Percentiles rank a stretch among this genome's conserved stretches.
These are phyloP conservation scores for Umbellularia californica DNA, from an alignment of 164 flowering plant species.

Conservation along the genomic window DNA sequence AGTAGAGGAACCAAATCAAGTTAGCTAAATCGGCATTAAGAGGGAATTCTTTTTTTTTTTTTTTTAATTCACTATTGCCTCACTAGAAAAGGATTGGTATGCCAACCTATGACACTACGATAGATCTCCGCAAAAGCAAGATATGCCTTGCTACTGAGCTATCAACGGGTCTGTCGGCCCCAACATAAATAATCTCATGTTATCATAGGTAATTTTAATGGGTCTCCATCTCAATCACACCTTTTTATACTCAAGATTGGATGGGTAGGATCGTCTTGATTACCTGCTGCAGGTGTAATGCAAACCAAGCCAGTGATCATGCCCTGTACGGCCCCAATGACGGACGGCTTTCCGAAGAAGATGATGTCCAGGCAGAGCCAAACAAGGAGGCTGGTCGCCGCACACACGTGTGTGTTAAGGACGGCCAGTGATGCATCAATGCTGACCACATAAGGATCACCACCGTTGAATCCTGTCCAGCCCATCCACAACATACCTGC, in stretches of 20 bases:
- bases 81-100: too few relatives aligned
- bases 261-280: neutral
- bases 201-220: neutral
- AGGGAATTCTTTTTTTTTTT: too few relatives aligned
- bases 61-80: too few relatives aligned
- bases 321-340: constrained; percentile 34
- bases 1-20: too few relatives aligned
- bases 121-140: too few relatives aligned
- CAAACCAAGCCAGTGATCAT: constrained; percentile 37
- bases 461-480: constrained; percentile 33
- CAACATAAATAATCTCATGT: neutral
- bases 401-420: constrained; percentile 26
- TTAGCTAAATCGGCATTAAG: too few relatives aligned
- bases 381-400: constrained; percentile 29
- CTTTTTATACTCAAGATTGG: neutral
- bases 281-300: constrained; percentile 24
- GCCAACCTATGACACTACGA: neutral
- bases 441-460: constrained; percentile 23
- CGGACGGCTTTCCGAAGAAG: constrained; percentile 33
- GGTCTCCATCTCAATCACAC: neutral
- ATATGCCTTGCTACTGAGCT: too few relatives aligned
- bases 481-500: constrained; percentile 37
- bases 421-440: constrained; percentile 28
- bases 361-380: constrained; percentile 28
- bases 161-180: neutral